Percentiles rank a stretch among this genome's conserved stretches.
Evolutionary conservation across 345 rosid genomes (phyloP).

Genomic region (Salix arbutifolia): DNA sequence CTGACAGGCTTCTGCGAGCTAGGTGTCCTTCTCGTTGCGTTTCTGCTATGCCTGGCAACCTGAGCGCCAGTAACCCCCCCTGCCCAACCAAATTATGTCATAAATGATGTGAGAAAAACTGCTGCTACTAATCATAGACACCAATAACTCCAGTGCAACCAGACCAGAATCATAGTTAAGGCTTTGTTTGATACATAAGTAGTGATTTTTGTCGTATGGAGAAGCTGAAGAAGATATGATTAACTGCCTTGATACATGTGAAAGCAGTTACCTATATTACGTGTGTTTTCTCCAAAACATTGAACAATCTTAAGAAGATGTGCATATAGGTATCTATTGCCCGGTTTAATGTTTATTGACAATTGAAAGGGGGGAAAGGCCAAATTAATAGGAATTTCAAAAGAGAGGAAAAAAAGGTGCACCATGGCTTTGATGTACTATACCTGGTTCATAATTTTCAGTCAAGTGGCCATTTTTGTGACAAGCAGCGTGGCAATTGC

Average conservation of each 20-base stretch:
- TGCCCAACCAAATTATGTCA: conserved; percentile 15
- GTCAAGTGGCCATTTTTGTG: not conserved
- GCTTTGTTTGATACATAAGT: no score
- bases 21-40: conserved; percentile 31
- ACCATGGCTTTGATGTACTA: not conserved
- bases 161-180: not conserved
- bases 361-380: not conserved
- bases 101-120: not conserved
- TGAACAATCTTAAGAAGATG: not conserved
- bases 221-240: not conserved
- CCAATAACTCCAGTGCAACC: not conserved
- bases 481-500: not conserved
- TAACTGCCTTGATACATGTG: not conserved
- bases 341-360: not conserved
- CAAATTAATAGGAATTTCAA: not conserved
- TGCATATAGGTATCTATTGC: not conserved
- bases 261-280: not conserved
- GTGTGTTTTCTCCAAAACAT: not conserved
- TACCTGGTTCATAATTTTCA: not conserved
- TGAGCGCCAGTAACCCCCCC: conserved; percentile 35
- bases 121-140: not conserved
- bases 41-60: conserved; percentile 31
- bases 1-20: conserved; percentile 30
- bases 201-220: not conserved
- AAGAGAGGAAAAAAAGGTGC: not conserved